Conservation (phyloP, 306 rosid genomes). For the Cajanus cajan region DNA sequence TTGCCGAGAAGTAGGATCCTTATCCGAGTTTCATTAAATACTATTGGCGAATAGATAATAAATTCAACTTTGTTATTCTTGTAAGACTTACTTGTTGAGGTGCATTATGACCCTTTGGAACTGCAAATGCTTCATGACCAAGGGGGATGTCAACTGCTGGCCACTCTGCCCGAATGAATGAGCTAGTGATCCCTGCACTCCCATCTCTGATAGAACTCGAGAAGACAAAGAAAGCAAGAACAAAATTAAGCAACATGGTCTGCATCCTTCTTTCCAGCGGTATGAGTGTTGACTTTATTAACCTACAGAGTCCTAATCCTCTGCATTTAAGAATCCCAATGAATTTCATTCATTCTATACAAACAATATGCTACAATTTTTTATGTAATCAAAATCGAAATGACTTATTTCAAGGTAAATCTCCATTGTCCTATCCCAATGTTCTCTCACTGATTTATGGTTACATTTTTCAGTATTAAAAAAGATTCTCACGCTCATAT, state of each 20-base stretch:
- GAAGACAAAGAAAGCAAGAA: constrained; percentile 49
- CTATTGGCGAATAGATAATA: not conserved
- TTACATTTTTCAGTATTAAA: not conserved
- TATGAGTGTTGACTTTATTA: not conserved
- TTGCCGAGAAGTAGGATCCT: not conserved
- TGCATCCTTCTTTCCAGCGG: constrained; percentile 29
- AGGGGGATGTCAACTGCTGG: constrained; percentile 85
- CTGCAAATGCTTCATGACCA: constrained; percentile 59
- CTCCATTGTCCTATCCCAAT: not conserved
- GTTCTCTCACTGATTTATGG: not conserved
- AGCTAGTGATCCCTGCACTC: constrained; percentile 75
- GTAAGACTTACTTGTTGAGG: constrained; percentile 79
- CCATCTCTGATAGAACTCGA: constrained; percentile 45
- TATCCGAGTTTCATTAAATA: not conserved
- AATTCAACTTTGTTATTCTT: not conserved
- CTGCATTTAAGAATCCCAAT: constrained; percentile 39
- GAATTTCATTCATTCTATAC: not conserved
- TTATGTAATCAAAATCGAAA: not conserved
- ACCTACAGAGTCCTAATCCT: constrained; percentile 25
- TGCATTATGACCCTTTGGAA: constrained; percentile 78
- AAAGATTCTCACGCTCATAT: not conserved
- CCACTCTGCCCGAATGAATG: constrained; percentile 76
- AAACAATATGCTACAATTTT: not conserved
- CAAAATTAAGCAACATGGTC: constrained; percentile 42
- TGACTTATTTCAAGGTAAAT: not conserved